Conservation (phyloP, 1,284 basidiomycete genomes). For the Erythrobasidium hasegawianum region DNA sequence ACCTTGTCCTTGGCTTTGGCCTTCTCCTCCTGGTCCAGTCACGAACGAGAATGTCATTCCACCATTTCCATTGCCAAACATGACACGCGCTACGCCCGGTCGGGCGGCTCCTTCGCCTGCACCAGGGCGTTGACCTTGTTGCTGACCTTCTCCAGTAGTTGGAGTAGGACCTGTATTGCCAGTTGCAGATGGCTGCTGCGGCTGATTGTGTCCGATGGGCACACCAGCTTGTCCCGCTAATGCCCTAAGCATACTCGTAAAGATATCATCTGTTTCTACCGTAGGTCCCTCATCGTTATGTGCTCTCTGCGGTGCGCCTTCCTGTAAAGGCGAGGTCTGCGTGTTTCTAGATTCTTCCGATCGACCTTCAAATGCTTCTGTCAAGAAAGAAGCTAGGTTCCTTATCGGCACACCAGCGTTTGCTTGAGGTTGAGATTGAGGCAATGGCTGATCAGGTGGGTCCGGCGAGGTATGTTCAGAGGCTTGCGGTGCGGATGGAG, state of each 20-base stretch:
- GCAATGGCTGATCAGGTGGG: neutral
- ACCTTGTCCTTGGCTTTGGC: neutral
- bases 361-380: constrained; percentile 17
- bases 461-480: constrained; percentile 3
- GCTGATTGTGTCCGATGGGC: constrained; percentile 3
- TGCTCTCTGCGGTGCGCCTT: constrained; percentile 1
- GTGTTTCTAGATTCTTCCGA: neutral
- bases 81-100: neutral
- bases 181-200: neutral
- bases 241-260: constrained; percentile 23
- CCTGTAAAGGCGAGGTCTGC: constrained; percentile 2
- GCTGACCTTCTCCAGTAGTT: neutral
- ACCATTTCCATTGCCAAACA: constrained; percentile 11
- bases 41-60: constrained; percentile 19
- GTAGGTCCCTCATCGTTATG: neutral
- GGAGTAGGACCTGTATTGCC: neutral
- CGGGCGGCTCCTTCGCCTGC: neutral
- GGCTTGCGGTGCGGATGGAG: constrained; percentile 19
- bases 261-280: constrained; percentile 7
- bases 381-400: constrained; percentile 30
- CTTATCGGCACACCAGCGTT: constrained; percentile 2
- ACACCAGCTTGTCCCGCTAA: constrained; percentile 16
- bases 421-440: neutral
- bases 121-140: neutral
- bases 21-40: neutral